These are phyloP conservation scores for Colletotrichum sp. DNA, from an alignment of 2,329 filamentous ascomycete genomes.

Conservation along the genomic window DNA sequence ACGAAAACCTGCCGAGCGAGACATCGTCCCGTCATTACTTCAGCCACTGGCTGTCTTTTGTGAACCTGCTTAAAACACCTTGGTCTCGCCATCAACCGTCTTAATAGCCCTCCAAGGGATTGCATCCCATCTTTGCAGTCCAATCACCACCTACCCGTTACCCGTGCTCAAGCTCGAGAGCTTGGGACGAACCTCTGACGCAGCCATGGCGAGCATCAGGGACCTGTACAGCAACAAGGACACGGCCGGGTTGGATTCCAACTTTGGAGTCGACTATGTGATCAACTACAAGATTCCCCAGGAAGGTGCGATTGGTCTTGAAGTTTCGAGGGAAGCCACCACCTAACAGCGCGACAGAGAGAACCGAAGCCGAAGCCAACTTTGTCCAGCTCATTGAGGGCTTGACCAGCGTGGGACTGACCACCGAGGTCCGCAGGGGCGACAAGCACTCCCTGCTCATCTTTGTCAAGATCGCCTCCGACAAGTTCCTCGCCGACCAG, in stretches of 20 bases:
- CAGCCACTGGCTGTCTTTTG: constrained; percentile 7
- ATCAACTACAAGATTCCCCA: constrained; percentile 77
- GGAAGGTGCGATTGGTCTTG: constrained; percentile 53
- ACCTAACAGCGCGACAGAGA: constrained; percentile 52
- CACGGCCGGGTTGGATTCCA: constrained; percentile 18
- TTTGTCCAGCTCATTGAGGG: constrained; percentile 81
- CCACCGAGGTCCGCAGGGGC: constrained; percentile 85
- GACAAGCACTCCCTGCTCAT: constrained; percentile 77
- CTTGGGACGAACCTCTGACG: constrained; percentile 6
- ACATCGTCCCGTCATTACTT: constrained; percentile 19
- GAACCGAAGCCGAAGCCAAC: constrained; percentile 70
- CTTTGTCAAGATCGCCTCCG: constrained; percentile 81
- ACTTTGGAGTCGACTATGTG: constrained; percentile 79
- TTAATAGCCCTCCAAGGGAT: neutral
- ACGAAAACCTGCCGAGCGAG: constrained; percentile 21
- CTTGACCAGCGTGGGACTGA: constrained; percentile 79
- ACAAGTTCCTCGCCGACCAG: constrained; percentile 76
- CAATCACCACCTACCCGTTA: neutral
- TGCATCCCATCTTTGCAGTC: neutral
- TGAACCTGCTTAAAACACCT: neutral
- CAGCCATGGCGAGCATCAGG: constrained; percentile 19
- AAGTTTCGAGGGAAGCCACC: neutral
- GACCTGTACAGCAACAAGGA: constrained; percentile 19
- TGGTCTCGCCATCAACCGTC: neutral
- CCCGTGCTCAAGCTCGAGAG: constrained; percentile 15